phyloP scores from a whole-genome alignment of 2,329 filamentous ascomycete species.

The Davidsoniella virescens region DNA sequence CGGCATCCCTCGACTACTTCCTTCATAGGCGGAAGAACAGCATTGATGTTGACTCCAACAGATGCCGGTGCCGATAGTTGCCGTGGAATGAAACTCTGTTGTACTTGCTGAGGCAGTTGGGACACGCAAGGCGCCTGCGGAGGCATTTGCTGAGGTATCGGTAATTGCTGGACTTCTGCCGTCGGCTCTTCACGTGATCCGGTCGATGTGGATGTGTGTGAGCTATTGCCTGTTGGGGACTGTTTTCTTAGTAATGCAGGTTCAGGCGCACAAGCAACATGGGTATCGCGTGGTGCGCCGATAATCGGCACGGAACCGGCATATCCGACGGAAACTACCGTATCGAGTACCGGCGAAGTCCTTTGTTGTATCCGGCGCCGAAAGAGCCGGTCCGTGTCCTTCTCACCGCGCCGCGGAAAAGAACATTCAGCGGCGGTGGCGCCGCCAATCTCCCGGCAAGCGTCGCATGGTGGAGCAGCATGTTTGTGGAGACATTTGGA shows the following conservation, averaged over 20 bases:
- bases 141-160: neutral
- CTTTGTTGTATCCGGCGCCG: constrained; percentile 12
- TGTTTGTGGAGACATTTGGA: constrained; percentile 16
- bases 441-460: constrained; percentile 13
- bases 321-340: neutral
- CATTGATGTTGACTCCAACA: neutral
- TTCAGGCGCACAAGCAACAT: too few relatives aligned
- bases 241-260: too few relatives aligned
- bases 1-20: constrained; percentile 19
- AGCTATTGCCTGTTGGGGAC: neutral
- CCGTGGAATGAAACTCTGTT: too few relatives aligned
- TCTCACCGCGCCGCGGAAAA: constrained; percentile 16
- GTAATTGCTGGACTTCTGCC: neutral
- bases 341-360: too few relatives aligned
- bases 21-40: constrained; percentile 15
- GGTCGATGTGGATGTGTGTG: neutral
- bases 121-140: neutral
- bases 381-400: constrained; percentile 15
- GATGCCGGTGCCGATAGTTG: neutral
- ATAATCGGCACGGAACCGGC: neutral
- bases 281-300: too few relatives aligned
- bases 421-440: constrained; percentile 13
- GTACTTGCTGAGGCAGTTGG: neutral
- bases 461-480: constrained; percentile 14
- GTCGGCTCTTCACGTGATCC: neutral